These are phyloP conservation scores for Podaxis mareebaensis DNA, from an alignment of 768 basidiomycete species.

Conservation along the genomic window DNA sequence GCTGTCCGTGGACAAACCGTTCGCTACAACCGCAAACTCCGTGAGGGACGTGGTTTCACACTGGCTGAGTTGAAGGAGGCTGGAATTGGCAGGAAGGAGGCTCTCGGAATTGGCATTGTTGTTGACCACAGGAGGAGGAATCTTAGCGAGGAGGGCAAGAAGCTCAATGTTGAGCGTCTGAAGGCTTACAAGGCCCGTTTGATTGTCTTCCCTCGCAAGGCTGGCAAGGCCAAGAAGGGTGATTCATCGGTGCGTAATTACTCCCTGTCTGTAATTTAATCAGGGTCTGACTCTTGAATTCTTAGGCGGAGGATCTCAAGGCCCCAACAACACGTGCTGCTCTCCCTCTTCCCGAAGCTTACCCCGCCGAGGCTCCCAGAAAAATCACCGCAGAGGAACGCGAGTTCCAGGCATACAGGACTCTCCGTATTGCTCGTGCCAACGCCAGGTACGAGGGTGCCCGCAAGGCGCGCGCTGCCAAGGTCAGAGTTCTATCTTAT, in stretches of 20 bases:
- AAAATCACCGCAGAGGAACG: constrained; percentile 92
- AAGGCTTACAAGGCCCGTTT: constrained; percentile 90
- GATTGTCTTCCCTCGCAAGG: constrained; percentile 96
- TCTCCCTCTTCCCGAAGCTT: constrained; percentile 67
- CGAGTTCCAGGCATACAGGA: constrained; percentile 83
- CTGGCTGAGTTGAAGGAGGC: constrained; percentile 93
- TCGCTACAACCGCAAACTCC: constrained; percentile 97
- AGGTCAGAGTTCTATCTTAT: constrained; percentile 53
- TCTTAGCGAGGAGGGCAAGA: constrained; percentile 95
- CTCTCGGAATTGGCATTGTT: constrained; percentile 88
- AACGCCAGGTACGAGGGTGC: constrained; percentile 82
- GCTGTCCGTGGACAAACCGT: constrained; percentile 96
- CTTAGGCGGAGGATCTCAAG: constrained; percentile 79
- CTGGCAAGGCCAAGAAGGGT: constrained; percentile 93
- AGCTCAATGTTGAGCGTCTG: constrained; percentile 91
- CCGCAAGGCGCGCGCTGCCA: constrained; percentile 83
- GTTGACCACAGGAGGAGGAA: constrained; percentile 98
- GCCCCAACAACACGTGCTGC: constrained; percentile 70
- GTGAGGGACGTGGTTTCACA: constrained; percentile 97
- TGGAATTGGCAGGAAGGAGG: constrained; percentile 92
- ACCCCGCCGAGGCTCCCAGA: constrained; percentile 81
- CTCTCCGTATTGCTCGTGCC: constrained; percentile 85
- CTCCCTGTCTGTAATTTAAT: not conserved
- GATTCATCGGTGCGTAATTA: constrained; percentile 76
- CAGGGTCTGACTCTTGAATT: constrained; percentile 1